Evolutionary conservation across 129 eudicot species (phyloP), one percentile per base, ranked within the genome.

Genomic region (Pittosporum tobira): DNA sequence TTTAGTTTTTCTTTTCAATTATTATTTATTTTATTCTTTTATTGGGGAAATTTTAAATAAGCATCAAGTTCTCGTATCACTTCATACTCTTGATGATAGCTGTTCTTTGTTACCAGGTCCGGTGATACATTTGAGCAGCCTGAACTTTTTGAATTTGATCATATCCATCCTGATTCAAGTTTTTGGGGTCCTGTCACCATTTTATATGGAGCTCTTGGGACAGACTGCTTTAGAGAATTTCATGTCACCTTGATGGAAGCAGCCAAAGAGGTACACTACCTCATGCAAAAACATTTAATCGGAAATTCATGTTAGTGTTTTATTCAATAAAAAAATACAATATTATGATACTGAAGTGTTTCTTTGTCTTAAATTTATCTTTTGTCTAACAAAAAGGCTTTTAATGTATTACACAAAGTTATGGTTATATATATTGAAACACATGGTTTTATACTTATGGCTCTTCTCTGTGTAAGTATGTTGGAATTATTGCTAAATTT

Each of bases 191-290:
- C 90, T 9, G 72, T 79, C 57, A 94, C 81, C 37, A 79, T 86
- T 53, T 82, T 91, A 63, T 91, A 91, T 86, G 98, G 98, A 71
- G 94, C 96, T 74, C 94, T 91, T 57, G 98, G 95, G 46, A 86
- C 89, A 1, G 79, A 81, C 16, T 91, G 98, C 69, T 91, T 91
- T 61, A 81, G 67, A 64, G 81, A 87, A 62, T 83, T 87, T 68
- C 98, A 91, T 43, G 25, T 15, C 43, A 66, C 61, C 53, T 74
- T 91, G 73, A 84, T 76, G 50, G 70, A 74, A 72, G 98, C 96
- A 59, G 85, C 98, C 65, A 81, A 75, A 74, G 75, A 91, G 98
- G 98, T 91, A n/a, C 29, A 23, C 3, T 61, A 34, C n/a, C 47
- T 5, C 12, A 44, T 5, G 40, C 34, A 5, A 30, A 23, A 22